These are phyloP conservation scores for Pythium utonaiense DNA, from an alignment of 352 stramenopile genomes.

Conservation along the genomic window DNA sequence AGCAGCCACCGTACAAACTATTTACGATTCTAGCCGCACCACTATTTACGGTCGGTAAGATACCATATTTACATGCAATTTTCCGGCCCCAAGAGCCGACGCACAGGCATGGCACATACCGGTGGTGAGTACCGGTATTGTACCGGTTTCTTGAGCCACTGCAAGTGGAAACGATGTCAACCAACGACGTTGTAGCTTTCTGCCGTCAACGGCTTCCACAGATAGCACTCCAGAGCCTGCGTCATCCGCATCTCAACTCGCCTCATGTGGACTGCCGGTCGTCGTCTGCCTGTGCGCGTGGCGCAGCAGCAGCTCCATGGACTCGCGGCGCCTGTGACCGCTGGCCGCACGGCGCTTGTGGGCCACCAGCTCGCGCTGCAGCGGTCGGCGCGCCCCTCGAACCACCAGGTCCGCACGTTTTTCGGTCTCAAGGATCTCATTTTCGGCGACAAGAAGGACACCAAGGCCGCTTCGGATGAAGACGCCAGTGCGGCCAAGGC, in stretches of 20 bases:
- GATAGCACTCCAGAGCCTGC: not conserved
- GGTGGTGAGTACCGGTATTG: too few species aligned
- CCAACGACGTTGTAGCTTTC: slow-evolving; percentile 14
- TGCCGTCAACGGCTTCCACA: slow-evolving; percentile 4
- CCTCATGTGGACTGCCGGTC: slow-evolving; percentile 24
- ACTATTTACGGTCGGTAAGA: not conserved
- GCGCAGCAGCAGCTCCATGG: slow-evolving; percentile 8
- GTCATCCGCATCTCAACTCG: slow-evolving; percentile 6
- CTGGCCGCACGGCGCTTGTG: slow-evolving; percentile 10
- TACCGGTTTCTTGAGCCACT: slow-evolving; percentile 8
- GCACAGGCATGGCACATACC: too few species aligned
- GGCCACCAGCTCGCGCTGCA: slow-evolving; percentile 7
- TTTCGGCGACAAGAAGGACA: slow-evolving; percentile 53
- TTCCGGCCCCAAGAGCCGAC: not conserved
- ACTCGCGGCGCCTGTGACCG: slow-evolving; percentile 6
- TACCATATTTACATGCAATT: not conserved
- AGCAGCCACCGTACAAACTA: not conserved
- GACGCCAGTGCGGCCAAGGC: not conserved
- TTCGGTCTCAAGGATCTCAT: slow-evolving; percentile 63
- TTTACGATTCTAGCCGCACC: slow-evolving; percentile 12
- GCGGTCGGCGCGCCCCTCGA: slow-evolving; percentile 2
- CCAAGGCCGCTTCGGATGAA: slow-evolving; percentile 9
- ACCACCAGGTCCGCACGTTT: slow-evolving; percentile 50
- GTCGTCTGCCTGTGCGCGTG: slow-evolving; percentile 18
- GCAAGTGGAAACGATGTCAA: slow-evolving; percentile 9